phyloP scores from a whole-genome alignment of 768 basidiomycete genomes.

The Trichaptum fuscoviolaceum region DNA sequence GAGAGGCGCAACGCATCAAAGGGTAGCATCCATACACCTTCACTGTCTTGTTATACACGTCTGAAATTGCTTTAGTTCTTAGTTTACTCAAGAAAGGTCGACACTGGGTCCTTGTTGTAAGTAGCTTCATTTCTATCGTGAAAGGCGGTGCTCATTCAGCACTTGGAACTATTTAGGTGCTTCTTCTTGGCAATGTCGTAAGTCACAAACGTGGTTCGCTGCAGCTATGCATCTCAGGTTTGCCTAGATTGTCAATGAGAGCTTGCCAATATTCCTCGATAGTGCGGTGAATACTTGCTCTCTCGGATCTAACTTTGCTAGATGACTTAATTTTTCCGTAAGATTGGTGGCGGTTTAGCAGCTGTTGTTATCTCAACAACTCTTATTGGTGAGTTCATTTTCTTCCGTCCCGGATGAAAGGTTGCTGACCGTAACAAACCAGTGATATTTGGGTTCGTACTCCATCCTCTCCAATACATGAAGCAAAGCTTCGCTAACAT shows the following conservation, averaged over 20 bases:
- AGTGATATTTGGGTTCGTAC: constrained; percentile 82
- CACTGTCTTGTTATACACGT: neutral
- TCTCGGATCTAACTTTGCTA: neutral
- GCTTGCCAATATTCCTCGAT: constrained; percentile 78
- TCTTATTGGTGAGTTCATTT: constrained; percentile 50
- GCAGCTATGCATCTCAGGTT: neutral
- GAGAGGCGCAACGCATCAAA: constrained; percentile 69
- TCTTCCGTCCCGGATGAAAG: too few relatives aligned
- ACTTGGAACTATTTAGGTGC: constrained; percentile 42
- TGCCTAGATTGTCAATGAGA: constrained; percentile 70
- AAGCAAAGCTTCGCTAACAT: neutral
- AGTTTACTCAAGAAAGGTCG: constrained; percentile 53
- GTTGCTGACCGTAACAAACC: constrained; percentile 4
- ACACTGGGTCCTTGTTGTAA: constrained; percentile 92
- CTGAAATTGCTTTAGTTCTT: constrained; percentile 30
- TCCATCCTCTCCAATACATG: neutral
- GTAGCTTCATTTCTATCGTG: constrained; percentile 17
- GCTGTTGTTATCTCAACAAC: constrained; percentile 77
- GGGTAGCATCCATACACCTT: constrained; percentile 40
- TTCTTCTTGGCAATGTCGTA: constrained; percentile 86
- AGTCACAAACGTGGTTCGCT: constrained; percentile 20
- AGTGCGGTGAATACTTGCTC: constrained; percentile 42
- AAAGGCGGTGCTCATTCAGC: neutral
- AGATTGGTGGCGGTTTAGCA: constrained; percentile 66
- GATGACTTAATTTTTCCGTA: neutral